Conservation (phyloP, 2,329 filamentous ascomycete species). For the Capronia epimyces region DNA sequence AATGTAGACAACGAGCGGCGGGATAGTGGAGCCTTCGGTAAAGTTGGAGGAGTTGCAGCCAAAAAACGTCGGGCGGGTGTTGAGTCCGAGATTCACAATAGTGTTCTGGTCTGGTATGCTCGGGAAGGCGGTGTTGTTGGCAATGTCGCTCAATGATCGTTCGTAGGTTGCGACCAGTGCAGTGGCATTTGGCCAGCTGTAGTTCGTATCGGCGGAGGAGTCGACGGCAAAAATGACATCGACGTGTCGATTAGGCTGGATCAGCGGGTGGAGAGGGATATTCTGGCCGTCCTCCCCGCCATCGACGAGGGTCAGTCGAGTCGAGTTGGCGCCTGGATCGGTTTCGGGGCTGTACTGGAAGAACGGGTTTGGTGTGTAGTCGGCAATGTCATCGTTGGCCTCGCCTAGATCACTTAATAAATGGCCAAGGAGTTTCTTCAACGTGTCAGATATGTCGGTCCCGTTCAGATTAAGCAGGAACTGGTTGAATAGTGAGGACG, state of each 20-base stretch:
- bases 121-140: slow-evolving; percentile 67
- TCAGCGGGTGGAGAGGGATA: slow-evolving; percentile 70
- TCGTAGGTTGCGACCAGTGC: slow-evolving; percentile 68
- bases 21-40: slow-evolving; percentile 49
- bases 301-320: slow-evolving; percentile 65
- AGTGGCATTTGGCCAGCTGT: slow-evolving; percentile 71
- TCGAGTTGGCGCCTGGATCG: slow-evolving; percentile 52
- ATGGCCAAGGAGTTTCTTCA: slow-evolving; percentile 39
- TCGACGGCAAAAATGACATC: slow-evolving; percentile 80
- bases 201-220: slow-evolving; percentile 64
- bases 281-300: slow-evolving; percentile 75
- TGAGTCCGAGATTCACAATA: slow-evolving; percentile 70
- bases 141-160: slow-evolving; percentile 54
- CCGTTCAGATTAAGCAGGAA: slow-evolving; percentile 62
- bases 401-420: slow-evolving; percentile 54
- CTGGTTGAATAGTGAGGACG: slow-evolving; percentile 77
- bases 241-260: slow-evolving; percentile 64
- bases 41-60: slow-evolving; percentile 66
- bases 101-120: slow-evolving; percentile 67
- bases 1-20: slow-evolving; percentile 80
- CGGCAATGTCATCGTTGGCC: slow-evolving; percentile 65
- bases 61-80: slow-evolving; percentile 71
- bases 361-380: slow-evolving; percentile 72
- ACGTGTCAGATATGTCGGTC: slow-evolving; percentile 46
- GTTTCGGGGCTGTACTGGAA: slow-evolving; percentile 56